A percentile compares a stretch with the other conserved stretches of the same genome.
Conservation (phyloP, 805 yeast genomes). For the Candida glaebosa region DNA sequence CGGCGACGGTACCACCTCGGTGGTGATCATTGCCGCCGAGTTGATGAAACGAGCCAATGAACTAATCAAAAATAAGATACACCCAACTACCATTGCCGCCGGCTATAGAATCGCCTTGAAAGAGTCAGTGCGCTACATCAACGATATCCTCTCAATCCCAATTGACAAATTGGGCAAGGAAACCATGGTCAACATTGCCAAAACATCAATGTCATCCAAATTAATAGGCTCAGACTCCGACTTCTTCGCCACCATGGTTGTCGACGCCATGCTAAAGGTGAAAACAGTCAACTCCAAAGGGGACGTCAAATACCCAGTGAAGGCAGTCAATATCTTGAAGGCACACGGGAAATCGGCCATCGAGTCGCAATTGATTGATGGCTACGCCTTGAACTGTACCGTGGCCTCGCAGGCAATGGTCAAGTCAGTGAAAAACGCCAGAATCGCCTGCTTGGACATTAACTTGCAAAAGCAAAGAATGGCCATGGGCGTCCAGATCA, state of each 20-base stretch:
- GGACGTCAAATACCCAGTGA: constrained; percentile 89
- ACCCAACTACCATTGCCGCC: constrained; percentile 96
- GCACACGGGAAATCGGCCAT: constrained; percentile 93
- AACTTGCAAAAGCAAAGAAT: constrained; percentile 93
- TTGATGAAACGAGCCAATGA: constrained; percentile 89
- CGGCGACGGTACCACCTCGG: constrained; percentile 98
- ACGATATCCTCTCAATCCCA: constrained; percentile 76
- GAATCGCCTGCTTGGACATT: constrained; percentile 85
- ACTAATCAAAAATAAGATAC: constrained; percentile 86
- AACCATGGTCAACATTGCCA: constrained; percentile 85
- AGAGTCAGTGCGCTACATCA: constrained; percentile 85
- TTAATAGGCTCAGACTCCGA: constrained; percentile 93
- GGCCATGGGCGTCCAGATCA: constrained; percentile 98
- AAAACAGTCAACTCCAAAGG: constrained; percentile 87
- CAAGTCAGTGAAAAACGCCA: constrained; percentile 64
- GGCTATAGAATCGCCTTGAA: constrained; percentile 92
- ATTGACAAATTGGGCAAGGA: constrained; percentile 81
- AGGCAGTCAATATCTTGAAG: constrained; percentile 92
- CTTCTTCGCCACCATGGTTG: constrained; percentile 86
- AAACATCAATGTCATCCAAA: constrained; percentile 95
- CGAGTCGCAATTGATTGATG: constrained; percentile 84
- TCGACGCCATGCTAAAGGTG: constrained; percentile 93
- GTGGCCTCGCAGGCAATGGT: constrained; percentile 97
- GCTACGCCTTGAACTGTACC: constrained; percentile 95
- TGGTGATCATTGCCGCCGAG: constrained; percentile 93